Conservation (phyloP, 441 rosid species). For the Lepidium campestre region DNA sequence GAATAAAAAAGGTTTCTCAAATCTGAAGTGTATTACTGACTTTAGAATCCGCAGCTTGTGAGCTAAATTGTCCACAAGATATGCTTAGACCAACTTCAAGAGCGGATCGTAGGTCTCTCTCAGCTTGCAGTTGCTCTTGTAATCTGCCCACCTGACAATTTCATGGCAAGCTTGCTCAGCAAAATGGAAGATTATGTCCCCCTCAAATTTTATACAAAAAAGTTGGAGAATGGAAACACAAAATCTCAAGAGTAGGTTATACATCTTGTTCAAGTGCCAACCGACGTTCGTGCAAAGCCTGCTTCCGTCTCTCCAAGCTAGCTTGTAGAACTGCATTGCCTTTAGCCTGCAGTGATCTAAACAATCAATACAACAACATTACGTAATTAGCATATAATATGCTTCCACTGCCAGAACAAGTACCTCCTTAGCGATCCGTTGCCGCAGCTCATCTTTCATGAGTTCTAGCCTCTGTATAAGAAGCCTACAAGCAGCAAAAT, state of each 20-base stretch:
- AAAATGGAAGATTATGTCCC: background rate
- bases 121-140: slow-evolving; percentile 98
- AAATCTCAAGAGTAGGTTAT: slow-evolving; percentile 25
- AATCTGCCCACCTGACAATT: slow-evolving; percentile 75
- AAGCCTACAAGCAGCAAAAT: slow-evolving; percentile 53
- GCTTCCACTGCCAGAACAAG: slow-evolving; percentile 10
- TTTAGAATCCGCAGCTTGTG: slow-evolving; percentile 85
- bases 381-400: slow-evolving; percentile 11
- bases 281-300: slow-evolving; percentile 95
- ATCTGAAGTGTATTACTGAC: slow-evolving; percentile 36
- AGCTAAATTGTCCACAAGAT: slow-evolving; percentile 82
- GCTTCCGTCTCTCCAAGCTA: slow-evolving; percentile 98
- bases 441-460: slow-evolving; percentile 84
- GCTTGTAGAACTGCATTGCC: slow-evolving; percentile 96
- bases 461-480: slow-evolving; percentile 94
- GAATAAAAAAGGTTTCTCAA: background rate
- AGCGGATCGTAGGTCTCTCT: slow-evolving; percentile 95
- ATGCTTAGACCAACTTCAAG: slow-evolving; percentile 96
- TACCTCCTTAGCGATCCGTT: slow-evolving; percentile 96
- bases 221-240: background rate
- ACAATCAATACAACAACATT: slow-evolving; percentile 22
- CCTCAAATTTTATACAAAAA: background rate
- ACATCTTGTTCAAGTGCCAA: slow-evolving; percentile 99
- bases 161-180: slow-evolving; percentile 19
- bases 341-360: slow-evolving; percentile 54